Conservation (phyloP, 495 filamentous ascomycete species). For the Massariosphaeria phaeospora region DNA sequence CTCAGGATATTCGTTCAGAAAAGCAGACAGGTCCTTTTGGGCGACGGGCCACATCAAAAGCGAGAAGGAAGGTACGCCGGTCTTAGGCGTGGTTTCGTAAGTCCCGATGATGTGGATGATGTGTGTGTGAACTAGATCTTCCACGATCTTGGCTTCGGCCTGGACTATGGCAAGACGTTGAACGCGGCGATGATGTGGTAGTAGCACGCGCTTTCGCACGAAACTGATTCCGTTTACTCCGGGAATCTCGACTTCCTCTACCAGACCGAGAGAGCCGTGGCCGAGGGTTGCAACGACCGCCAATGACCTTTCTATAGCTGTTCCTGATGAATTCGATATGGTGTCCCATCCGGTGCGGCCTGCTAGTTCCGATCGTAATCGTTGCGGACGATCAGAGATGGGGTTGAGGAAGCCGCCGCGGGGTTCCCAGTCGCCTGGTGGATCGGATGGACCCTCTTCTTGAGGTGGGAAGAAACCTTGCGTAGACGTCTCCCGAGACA, state of each 20-base stretch:
- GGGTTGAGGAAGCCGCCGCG: too few species aligned
- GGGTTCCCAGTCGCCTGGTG: too few species aligned
- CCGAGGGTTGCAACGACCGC: slow-evolving; percentile 6
- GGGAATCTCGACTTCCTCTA: slow-evolving; percentile 8
- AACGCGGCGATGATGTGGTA: slow-evolving; percentile 1
- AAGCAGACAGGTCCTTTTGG: slow-evolving; percentile 4
- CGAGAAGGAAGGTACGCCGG: slow-evolving; percentile 1
- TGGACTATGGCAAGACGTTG: slow-evolving; percentile 7
- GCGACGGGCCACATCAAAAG: slow-evolving; percentile 19
- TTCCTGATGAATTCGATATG: neutral
- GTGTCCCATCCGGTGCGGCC: neutral
- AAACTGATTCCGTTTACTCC: neutral
- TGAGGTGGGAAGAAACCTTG: too few species aligned
- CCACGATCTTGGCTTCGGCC: slow-evolving; percentile 5
- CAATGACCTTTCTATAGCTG: neutral
- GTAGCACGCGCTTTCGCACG: neutral
- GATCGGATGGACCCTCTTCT: too few species aligned
- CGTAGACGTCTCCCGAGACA: slow-evolving; percentile 1
- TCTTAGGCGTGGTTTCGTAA: slow-evolving; percentile 1
- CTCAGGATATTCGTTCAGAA: neutral
- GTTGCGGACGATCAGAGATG: too few species aligned
- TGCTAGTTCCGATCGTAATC: too few species aligned
- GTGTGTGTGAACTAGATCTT: slow-evolving; percentile 8
- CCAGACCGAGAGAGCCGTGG: slow-evolving; percentile 15
- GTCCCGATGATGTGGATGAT: slow-evolving; percentile 17